phyloP scores from a whole-genome alignment of 495 filamentous ascomycete species.

The Neurospora sp. region DNA sequence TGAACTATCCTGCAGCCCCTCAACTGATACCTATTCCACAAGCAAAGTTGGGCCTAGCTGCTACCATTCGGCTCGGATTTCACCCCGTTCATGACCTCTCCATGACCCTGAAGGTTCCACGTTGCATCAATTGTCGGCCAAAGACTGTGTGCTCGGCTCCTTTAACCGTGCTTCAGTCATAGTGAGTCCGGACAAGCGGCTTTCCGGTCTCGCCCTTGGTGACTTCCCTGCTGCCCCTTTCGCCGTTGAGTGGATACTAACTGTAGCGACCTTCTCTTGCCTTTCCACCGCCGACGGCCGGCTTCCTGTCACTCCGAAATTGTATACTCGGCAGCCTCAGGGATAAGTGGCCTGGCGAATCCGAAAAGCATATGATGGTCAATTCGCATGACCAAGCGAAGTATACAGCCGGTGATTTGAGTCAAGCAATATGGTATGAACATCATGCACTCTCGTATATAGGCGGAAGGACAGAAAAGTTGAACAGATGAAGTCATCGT shows the following conservation, averaged over 20 bases:
- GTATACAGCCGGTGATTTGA: not conserved
- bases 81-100: not conserved
- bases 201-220: not conserved
- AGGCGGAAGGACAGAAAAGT: not conserved
- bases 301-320: not conserved
- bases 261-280: not conserved
- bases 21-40: not conserved
- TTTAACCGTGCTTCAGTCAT: not conserved
- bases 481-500: not conserved
- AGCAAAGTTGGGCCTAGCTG: not conserved
- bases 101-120: not conserved
- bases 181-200: not conserved
- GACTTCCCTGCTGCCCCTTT: not conserved
- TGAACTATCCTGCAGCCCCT: not conserved
- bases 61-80: not conserved
- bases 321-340: not conserved
- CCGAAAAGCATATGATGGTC: not conserved
- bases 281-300: not conserved
- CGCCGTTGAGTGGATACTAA: not conserved
- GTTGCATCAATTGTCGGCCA: not conserved
- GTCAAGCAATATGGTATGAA: not conserved
- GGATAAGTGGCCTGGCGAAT: not conserved
- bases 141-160: no score
- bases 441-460: not conserved
- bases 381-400: not conserved